A percentile compares a stretch with the other conserved stretches of the same genome.
Evolutionary conservation across 441 rosid genomes (phyloP).

Genomic region (Pelargonium fulgidum): DNA sequence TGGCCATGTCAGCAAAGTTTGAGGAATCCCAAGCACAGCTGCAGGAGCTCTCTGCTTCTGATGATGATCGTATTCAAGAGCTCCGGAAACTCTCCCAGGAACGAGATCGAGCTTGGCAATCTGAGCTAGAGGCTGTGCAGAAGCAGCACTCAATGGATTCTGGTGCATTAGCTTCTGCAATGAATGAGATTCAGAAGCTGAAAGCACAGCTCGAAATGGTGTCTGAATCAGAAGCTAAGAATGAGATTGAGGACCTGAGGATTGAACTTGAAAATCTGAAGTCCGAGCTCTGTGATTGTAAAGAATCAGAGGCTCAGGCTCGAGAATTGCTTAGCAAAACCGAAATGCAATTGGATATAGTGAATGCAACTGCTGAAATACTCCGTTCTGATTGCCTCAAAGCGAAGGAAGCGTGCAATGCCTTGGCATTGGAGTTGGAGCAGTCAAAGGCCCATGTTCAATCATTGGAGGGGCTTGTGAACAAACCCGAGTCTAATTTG

Average conservation of each 20-base stretch:
- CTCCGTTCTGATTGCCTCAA: slow-evolving; percentile 18
- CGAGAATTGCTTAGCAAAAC: slow-evolving; percentile 25
- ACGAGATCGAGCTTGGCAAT: slow-evolving; percentile 84
- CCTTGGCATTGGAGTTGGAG: slow-evolving; percentile 20
- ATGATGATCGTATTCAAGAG: slow-evolving; percentile 75
- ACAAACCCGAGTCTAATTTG: slow-evolving; percentile 15
- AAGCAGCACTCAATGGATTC: slow-evolving; percentile 77
- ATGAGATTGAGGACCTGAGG: too few species aligned
- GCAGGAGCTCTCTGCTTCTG: slow-evolving; percentile 66
- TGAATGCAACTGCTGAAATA: slow-evolving; percentile 17
- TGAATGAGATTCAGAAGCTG: slow-evolving; percentile 84
- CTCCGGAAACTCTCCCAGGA: slow-evolving; percentile 75
- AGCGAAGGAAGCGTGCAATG: slow-evolving; percentile 12
- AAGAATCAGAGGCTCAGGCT: slow-evolving; percentile 75
- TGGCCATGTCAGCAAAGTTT: slow-evolving; percentile 37
- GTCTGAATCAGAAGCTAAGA: slow-evolving; percentile 49
- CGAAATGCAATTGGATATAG: slow-evolving; percentile 20
- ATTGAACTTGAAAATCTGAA: slow-evolving; percentile 45
- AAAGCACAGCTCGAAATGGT: slow-evolving; percentile 66
- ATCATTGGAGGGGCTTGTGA: slow-evolving; percentile 16
- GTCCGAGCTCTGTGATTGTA: slow-evolving; percentile 45
- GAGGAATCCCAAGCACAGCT: slow-evolving; percentile 64
- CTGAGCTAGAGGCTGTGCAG: slow-evolving; percentile 91
- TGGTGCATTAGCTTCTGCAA: slow-evolving; percentile 59
- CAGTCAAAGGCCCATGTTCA: slow-evolving; percentile 20